phyloP scores from a whole-genome alignment of 1,139 yeast genomes.

The Hyphopichia pseudoburtonii region DNA sequence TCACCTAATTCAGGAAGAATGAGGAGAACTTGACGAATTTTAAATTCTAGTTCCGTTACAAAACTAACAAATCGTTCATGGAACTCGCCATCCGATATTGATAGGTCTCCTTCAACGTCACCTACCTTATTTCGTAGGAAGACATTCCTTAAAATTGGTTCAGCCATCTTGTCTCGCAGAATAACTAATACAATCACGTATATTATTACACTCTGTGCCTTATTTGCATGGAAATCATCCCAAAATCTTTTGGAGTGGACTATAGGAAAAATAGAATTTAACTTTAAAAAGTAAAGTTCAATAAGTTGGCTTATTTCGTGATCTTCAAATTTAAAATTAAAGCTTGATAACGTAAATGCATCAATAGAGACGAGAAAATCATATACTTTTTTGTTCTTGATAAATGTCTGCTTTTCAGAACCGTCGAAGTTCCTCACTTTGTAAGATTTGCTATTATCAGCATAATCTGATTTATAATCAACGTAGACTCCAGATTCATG shows the following conservation, averaged over 20 bases:
- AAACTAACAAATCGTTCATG: slow-evolving; percentile 17
- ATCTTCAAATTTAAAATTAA: slow-evolving; percentile 20
- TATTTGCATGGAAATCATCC: slow-evolving; percentile 22
- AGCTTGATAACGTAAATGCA: slow-evolving; percentile 34
- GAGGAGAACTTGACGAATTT: slow-evolving; percentile 29
- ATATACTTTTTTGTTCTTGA: slow-evolving; percentile 16
- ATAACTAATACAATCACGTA: slow-evolving; percentile 30
- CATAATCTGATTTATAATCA: slow-evolving; percentile 12
- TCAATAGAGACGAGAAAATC: slow-evolving; percentile 24
- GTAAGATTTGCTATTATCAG: slow-evolving; percentile 8
- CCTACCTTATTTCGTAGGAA: slow-evolving; percentile 12
- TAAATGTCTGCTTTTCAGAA: slow-evolving; percentile 13
- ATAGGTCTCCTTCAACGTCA: background rate
- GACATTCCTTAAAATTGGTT: slow-evolving; percentile 23
- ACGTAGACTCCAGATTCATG: slow-evolving; percentile 31
- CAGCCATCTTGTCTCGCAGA: slow-evolving; percentile 28
- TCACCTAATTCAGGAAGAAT: slow-evolving; percentile 37
- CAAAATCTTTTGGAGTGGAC: slow-evolving; percentile 29
- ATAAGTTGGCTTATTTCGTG: slow-evolving; percentile 23
- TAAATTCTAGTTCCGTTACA: slow-evolving; percentile 29
- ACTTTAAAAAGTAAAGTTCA: slow-evolving; percentile 29
- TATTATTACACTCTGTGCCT: slow-evolving; percentile 23
- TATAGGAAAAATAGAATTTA: slow-evolving; percentile 36
- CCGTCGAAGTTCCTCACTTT: slow-evolving; percentile 14
- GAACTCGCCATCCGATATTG: slow-evolving; percentile 11